A percentile compares a stretch with the other conserved stretches of the same genome.
These are phyloP conservation scores for Apiospora kogelbergensis DNA, from an alignment of 2,329 filamentous ascomycete species.

Conservation along the genomic window DNA sequence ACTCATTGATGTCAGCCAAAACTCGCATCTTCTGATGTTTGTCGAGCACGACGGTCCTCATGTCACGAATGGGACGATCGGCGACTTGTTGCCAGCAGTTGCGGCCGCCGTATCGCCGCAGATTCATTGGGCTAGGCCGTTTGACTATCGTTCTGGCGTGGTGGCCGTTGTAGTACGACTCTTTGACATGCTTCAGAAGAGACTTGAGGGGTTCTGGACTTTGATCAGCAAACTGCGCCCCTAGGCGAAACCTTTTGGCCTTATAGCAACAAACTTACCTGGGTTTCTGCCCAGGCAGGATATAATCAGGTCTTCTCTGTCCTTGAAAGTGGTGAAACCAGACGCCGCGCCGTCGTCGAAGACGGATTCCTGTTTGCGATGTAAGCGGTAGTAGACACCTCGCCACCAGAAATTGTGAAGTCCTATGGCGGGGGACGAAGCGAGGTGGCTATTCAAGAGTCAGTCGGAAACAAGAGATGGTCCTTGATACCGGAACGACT, in stretches of 20 bases:
- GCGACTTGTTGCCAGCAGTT: constrained; percentile 57
- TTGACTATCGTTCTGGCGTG: constrained; percentile 59
- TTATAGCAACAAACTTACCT: constrained; percentile 18
- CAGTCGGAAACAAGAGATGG: background rate
- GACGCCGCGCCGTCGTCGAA: constrained; percentile 34
- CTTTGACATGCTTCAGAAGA: constrained; percentile 54
- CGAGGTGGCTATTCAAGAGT: constrained; percentile 40
- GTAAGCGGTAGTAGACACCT: constrained; percentile 49
- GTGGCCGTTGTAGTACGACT: constrained; percentile 50
- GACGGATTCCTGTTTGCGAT: constrained; percentile 45
- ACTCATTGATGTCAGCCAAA: constrained; percentile 74
- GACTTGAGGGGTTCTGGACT: constrained; percentile 51
- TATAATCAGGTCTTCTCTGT: constrained; percentile 52
- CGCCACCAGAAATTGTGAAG: constrained; percentile 55
- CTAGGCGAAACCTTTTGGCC: background rate
- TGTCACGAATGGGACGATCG: constrained; percentile 65
- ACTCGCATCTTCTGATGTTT: constrained; percentile 64
- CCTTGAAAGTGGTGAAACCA: constrained; percentile 41
- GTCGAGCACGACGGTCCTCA: constrained; percentile 75
- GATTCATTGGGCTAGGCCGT: constrained; percentile 47
- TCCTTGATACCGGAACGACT: constrained; percentile 19
- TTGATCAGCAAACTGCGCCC: background rate
- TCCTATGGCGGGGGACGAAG: constrained; percentile 56
- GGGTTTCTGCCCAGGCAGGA: constrained; percentile 54
- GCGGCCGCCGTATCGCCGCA: constrained; percentile 43